These are phyloP conservation scores for Paraphoma sp. DNA, from an alignment of 2,329 filamentous ascomycete genomes.

Conservation along the genomic window DNA sequence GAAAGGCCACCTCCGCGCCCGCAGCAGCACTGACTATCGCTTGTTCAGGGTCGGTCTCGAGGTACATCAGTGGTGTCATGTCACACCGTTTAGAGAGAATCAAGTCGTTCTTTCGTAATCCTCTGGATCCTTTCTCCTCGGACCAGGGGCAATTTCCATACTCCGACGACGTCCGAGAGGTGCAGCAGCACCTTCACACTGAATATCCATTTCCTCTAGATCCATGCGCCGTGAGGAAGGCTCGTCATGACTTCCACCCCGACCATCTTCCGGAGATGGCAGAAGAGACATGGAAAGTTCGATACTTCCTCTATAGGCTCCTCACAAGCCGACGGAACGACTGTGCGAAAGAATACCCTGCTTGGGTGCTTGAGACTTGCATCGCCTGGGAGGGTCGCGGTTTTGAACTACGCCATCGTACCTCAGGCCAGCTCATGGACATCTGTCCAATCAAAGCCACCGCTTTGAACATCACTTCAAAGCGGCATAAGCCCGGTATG, in stretches of 20 bases:
- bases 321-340: conserved; percentile 17
- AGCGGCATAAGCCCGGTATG: not conserved
- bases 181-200: no score
- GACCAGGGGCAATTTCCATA: no score
- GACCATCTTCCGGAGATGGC: not conserved
- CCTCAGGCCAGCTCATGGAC: conserved; percentile 6
- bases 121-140: no score
- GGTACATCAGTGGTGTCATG: no score
- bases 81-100: no score
- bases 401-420: conserved; percentile 11
- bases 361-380: conserved; percentile 35
- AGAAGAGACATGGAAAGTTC: conserved; percentile 13
- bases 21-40: no score
- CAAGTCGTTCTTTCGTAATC: no score
- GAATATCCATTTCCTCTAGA: conserved; percentile 1
- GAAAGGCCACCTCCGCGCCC: no score
- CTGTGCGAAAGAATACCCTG: conserved; percentile 20
- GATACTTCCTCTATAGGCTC: conserved; percentile 27
- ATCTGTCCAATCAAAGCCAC: conserved; percentile 19
- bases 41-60: no score
- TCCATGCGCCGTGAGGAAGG: not conserved
- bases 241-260: not conserved
- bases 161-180: no score
- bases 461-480: conserved; percentile 4
- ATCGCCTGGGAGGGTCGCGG: conserved; percentile 24